phyloP scores from a whole-genome alignment of 2,329 filamentous ascomycete species.

The Amesomyces nigricolor region DNA sequence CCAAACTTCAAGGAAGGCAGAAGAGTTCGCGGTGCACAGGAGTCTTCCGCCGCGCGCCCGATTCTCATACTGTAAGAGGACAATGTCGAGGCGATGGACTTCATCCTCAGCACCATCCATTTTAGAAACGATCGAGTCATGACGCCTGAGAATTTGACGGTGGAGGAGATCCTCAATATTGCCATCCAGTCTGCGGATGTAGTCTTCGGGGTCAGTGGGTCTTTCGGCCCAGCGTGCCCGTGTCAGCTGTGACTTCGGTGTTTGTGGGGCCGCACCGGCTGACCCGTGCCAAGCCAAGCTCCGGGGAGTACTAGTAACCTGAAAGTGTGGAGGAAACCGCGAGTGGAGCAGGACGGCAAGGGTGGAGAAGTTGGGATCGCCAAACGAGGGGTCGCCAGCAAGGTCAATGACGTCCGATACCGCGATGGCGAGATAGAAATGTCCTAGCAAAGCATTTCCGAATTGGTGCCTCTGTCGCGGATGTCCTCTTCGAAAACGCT shows the following conservation, averaged over 20 bases:
- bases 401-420: background rate
- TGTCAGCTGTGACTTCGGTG: too few relatives aligned
- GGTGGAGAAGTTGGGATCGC: too few relatives aligned
- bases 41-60: background rate
- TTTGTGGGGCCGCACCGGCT: too few relatives aligned
- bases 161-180: slow-evolving; percentile 21
- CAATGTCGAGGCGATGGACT: slow-evolving; percentile 3
- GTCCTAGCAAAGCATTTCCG: background rate
- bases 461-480: too few relatives aligned
- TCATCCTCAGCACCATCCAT: slow-evolving; percentile 3
- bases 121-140: background rate
- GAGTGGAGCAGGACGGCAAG: too few relatives aligned
- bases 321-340: too few relatives aligned
- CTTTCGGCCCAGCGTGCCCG: too few relatives aligned
- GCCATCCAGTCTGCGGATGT: slow-evolving; percentile 16
- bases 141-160: too few relatives aligned
- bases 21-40: background rate
- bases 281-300: too few relatives aligned
- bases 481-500: too few relatives aligned
- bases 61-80: background rate
- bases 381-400: background rate
- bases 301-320: too few relatives aligned
- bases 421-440: background rate
- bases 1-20: background rate
- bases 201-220: too few relatives aligned